Conservation (phyloP, 1,284 basidiomycete species). For the Sanghuangporus baumii region DNA sequence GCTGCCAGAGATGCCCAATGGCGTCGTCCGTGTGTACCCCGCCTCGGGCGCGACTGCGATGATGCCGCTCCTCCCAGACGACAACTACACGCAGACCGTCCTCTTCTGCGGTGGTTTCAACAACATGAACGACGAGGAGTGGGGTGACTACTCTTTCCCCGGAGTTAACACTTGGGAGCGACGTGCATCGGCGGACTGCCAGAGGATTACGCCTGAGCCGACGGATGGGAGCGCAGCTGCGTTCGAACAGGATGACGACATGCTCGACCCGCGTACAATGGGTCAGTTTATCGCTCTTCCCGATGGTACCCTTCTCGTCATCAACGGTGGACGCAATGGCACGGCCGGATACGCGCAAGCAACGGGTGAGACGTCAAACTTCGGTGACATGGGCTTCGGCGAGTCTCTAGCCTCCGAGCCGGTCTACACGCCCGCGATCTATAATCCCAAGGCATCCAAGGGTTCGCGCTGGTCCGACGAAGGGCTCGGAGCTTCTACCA, state of each 20-base stretch:
- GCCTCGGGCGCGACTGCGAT: constrained; percentile 88
- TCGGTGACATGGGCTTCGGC: constrained; percentile 52
- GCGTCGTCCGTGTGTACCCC: constrained; percentile 84
- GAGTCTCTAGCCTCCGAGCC: constrained; percentile 65
- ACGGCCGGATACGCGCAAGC: constrained; percentile 62
- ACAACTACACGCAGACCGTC: constrained; percentile 83
- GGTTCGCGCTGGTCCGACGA: constrained; percentile 72
- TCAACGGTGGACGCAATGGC: constrained; percentile 78
- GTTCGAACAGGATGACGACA: constrained; percentile 69
- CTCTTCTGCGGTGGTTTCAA: constrained; percentile 83
- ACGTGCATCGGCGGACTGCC: constrained; percentile 61
- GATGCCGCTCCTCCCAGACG: constrained; percentile 85
- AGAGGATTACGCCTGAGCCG: constrained; percentile 78
- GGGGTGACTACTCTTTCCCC: constrained; percentile 70
- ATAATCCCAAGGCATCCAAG: constrained; percentile 58
- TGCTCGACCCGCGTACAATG: constrained; percentile 75
- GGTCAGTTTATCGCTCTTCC: constrained; percentile 82
- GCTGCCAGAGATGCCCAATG: constrained; percentile 56
- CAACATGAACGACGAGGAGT: constrained; percentile 65
- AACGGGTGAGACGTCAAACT: constrained; percentile 43
- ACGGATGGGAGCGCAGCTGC: constrained; percentile 46
- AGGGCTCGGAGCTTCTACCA: constrained; percentile 54
- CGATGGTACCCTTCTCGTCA: constrained; percentile 64
- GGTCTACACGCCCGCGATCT: constrained; percentile 67
- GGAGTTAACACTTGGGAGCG: constrained; percentile 58